phyloP scores from a whole-genome alignment of 495 filamentous ascomycete species.

The Aspergillus ostianus region DNA sequence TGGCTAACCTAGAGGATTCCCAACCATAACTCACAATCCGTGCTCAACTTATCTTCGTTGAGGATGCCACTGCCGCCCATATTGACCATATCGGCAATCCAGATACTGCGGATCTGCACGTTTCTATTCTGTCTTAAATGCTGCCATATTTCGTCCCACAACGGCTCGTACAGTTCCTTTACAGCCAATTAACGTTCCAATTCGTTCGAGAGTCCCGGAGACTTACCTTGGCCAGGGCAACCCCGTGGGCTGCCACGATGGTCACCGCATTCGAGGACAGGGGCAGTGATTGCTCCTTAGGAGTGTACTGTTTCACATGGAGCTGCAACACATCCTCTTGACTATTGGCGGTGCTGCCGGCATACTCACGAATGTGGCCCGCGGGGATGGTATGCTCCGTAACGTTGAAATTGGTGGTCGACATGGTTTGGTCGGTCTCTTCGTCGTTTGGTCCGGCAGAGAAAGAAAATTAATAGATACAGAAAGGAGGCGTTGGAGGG shows the following conservation, averaged over 20 bases:
- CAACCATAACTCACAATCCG: constrained; percentile 5
- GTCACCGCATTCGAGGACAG: constrained; percentile 2
- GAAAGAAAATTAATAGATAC: neutral
- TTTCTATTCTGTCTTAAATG: neutral
- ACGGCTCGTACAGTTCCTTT: constrained; percentile 13
- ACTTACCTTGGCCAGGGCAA: constrained; percentile 9
- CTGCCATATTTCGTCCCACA: constrained; percentile 9
- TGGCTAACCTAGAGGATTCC: neutral
- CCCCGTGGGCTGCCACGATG: constrained; percentile 6
- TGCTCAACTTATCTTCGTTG: constrained; percentile 9
- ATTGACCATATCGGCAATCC: constrained; percentile 11
- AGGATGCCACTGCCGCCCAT: constrained; percentile 6
- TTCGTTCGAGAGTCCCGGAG: neutral
- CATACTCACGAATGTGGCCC: constrained; percentile 11
- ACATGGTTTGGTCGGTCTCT: constrained; percentile 4
- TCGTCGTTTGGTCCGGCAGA: neutral
- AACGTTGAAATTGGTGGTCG: constrained; percentile 1
- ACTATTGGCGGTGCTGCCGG: neutral
- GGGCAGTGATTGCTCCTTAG: neutral
- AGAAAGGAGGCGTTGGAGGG: neutral
- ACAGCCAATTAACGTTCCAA: neutral
- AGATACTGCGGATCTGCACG: constrained; percentile 8
- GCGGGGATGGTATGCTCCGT: constrained; percentile 1
- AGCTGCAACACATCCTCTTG: constrained; percentile 11
- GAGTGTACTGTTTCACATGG: constrained; percentile 12